Evolutionary conservation across 1,284 basidiomycete species (phyloP).

Genomic region (Papiliotrema fonsecae): DNA sequence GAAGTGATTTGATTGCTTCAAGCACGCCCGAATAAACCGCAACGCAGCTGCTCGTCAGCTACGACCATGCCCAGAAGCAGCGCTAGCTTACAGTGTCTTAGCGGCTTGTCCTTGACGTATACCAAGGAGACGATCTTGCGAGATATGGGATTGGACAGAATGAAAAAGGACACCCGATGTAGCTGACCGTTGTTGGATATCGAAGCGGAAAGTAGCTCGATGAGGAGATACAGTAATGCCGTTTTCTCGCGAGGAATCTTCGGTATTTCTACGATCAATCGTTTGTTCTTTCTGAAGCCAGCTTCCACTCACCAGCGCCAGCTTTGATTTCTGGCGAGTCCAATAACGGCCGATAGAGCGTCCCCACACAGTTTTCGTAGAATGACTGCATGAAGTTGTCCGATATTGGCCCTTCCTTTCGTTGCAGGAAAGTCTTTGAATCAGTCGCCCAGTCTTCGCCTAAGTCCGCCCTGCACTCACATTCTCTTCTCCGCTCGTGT

Average conservation of each 20-base stretch:
- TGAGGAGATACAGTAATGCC: constrained; percentile 73
- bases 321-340: constrained; percentile 72
- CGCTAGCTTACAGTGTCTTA: constrained; percentile 66
- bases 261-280: constrained; percentile 1
- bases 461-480: constrained; percentile 26
- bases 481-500: constrained; percentile 53
- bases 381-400: constrained; percentile 89
- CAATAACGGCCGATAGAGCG: constrained; percentile 71
- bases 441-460: background rate
- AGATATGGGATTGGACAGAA: constrained; percentile 73
- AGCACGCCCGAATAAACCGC: constrained; percentile 81
- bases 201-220: constrained; percentile 87
- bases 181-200: constrained; percentile 70
- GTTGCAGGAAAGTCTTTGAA: constrained; percentile 52
- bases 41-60: constrained; percentile 62
- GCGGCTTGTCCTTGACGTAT: constrained; percentile 79
- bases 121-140: constrained; percentile 71
- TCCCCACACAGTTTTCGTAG: constrained; percentile 68
- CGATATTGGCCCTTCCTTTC: constrained; percentile 76
- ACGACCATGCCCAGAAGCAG: constrained; percentile 24
- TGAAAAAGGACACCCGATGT: constrained; percentile 80
- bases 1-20: constrained; percentile 81
- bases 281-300: background rate
- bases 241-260: constrained; percentile 64
- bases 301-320: constrained; percentile 54